phyloP scores from a whole-genome alignment of 108 stramenopile species.

The Poteriospumella lacustris region DNA sequence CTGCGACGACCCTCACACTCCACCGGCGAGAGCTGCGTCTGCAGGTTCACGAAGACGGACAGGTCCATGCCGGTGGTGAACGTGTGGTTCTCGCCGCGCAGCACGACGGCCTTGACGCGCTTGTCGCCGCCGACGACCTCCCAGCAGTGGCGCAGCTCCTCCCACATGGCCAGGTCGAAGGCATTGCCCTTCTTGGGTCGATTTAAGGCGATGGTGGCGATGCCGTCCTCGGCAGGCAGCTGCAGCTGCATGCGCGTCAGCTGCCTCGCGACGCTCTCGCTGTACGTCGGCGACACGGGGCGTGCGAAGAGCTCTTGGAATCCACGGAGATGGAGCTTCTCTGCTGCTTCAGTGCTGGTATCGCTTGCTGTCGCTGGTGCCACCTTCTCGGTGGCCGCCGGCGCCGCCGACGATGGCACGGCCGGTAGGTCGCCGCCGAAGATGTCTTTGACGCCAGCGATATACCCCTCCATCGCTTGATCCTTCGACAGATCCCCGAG shows the following conservation, averaged over 20 bases:
- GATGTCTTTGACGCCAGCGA: not conserved
- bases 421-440: not conserved
- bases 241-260: not conserved
- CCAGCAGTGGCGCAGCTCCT: conserved; percentile 39
- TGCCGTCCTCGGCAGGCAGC: conserved; percentile 14
- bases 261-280: not conserved
- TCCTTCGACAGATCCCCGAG: not conserved
- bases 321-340: no score
- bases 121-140: conserved; percentile 32
- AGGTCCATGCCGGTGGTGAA: conserved; percentile 56
- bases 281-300: not conserved
- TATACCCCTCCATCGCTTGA: not conserved
- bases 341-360: not conserved
- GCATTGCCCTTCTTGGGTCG: conserved; percentile 42
- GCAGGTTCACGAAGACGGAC: conserved; percentile 28
- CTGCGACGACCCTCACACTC: not conserved
- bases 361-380: not conserved
- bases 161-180: conserved; percentile 48
- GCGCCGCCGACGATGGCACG: not conserved
- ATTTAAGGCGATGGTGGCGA: conserved; percentile 1
- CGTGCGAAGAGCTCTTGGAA: no score
- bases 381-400: not conserved
- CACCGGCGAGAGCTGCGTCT: not conserved
- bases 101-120: conserved; percentile 37
- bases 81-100: conserved; percentile 36